These are phyloP conservation scores for Rhododendron kiyosumense DNA, from an alignment of 148 eudicot species.

Conservation along the genomic window DNA sequence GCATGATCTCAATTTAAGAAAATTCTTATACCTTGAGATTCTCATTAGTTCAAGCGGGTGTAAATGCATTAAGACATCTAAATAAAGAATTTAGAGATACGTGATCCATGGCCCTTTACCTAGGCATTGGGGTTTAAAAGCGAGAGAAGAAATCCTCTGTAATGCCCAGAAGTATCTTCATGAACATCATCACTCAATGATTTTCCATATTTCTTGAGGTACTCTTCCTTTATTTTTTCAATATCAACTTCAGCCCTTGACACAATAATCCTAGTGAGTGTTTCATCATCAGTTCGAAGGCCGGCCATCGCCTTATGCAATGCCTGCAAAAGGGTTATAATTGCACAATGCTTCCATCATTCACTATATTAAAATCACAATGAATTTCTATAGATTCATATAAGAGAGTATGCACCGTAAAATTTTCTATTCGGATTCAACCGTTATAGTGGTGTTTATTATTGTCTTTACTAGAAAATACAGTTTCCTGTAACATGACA, in stretches of 20 bases:
- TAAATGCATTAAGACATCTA: neutral
- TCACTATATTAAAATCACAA: neutral
- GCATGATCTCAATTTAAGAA: neutral
- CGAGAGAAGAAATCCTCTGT: constrained; percentile 60
- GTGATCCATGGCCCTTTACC: neutral
- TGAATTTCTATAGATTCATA: neutral
- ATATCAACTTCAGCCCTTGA: constrained; percentile 78
- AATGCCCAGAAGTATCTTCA: constrained; percentile 71
- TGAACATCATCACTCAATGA: constrained; percentile 65
- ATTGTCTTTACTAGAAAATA: no score
- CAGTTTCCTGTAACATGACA: neutral
- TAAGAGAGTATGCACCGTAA: neutral
- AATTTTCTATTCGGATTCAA: neutral
- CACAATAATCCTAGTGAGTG: constrained; percentile 70
- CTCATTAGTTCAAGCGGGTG: neutral
- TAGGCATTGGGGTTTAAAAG: constrained; percentile 60
- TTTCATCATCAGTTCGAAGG: constrained; percentile 64
- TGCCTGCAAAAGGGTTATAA: constrained; percentile 47
- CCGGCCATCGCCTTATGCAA: constrained; percentile 78
- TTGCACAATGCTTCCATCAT: neutral
- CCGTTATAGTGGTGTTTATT: neutral
- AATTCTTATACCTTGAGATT: neutral
- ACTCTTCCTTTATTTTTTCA: constrained; percentile 80
- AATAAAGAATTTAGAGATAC: neutral
- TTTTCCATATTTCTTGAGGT: constrained; percentile 50